These are phyloP conservation scores for Coleophoma crateriformis DNA, from an alignment of 2,329 filamentous ascomycete genomes.

Conservation along the genomic window DNA sequence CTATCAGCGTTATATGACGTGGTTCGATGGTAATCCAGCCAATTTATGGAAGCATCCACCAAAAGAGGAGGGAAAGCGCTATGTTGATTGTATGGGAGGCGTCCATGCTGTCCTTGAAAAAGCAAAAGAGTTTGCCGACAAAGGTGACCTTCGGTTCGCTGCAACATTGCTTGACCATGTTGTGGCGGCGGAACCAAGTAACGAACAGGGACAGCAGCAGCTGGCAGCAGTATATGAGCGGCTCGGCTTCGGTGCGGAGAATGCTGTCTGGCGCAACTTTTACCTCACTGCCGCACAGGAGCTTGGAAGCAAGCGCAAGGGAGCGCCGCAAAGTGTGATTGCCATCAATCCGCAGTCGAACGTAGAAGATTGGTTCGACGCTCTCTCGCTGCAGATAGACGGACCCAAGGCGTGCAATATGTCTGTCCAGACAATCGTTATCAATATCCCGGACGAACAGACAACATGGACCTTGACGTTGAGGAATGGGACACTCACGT, in stretches of 20 bases:
- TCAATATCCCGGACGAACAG: no score
- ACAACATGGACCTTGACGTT: no score
- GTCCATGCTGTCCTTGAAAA: slow-evolving; percentile 23
- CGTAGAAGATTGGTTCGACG: no score
- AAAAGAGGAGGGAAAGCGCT: slow-evolving; percentile 26
- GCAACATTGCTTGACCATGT: slow-evolving; percentile 31
- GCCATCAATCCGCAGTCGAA: not conserved
- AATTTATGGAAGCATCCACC: slow-evolving; percentile 32
- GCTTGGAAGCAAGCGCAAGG: slow-evolving; percentile 9
- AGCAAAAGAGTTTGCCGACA: slow-evolving; percentile 22
- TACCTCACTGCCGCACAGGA: slow-evolving; percentile 27
- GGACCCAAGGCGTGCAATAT: no score
- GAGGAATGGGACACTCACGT: no score
- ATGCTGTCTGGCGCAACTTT: slow-evolving; percentile 35
- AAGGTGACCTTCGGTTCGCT: slow-evolving; percentile 32
- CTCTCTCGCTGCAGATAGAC: no score
- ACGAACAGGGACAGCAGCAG: slow-evolving; percentile 11
- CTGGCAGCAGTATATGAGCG: slow-evolving; percentile 27
- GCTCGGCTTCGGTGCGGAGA: slow-evolving; percentile 32
- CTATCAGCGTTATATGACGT: slow-evolving; percentile 26
- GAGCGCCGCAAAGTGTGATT: not conserved
- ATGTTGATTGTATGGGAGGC: slow-evolving; percentile 32
- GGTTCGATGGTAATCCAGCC: slow-evolving; percentile 26
- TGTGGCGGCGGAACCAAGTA: slow-evolving; percentile 22
- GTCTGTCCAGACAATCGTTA: no score